These are phyloP conservation scores for Salix dunnii DNA, from an alignment of 345 rosid species.

Conservation along the genomic window DNA sequence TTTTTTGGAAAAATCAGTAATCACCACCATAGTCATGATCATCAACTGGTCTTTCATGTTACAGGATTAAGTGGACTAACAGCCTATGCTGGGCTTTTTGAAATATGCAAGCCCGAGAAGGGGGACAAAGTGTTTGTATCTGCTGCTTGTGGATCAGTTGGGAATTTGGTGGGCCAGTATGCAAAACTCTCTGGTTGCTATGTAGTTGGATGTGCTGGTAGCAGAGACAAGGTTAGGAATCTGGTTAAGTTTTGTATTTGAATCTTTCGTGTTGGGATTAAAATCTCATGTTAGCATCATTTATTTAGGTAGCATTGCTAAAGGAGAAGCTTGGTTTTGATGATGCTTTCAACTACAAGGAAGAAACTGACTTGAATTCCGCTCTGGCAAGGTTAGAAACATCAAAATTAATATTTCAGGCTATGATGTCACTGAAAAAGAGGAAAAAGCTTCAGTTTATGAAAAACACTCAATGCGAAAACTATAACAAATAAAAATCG, in stretches of 20 bases:
- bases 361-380: constrained; percentile 39
- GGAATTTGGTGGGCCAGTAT: constrained; percentile 49
- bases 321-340: constrained; percentile 51
- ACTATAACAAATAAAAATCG: too few species aligned
- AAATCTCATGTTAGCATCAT: not conserved
- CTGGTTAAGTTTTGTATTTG: not conserved
- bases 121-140: constrained; percentile 54
- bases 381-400: constrained; percentile 34
- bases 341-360: constrained; percentile 55
- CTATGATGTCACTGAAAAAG: too few species aligned
- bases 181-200: constrained; percentile 49
- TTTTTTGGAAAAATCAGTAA: not conserved
- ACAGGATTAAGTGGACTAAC: constrained; percentile 51
- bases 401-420: not conserved
- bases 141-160: constrained; percentile 50
- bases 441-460: too few species aligned
- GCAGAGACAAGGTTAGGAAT: constrained; percentile 32
- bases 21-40: not conserved
- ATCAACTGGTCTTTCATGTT: not conserved
- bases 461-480: too few species aligned
- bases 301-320: constrained; percentile 38
- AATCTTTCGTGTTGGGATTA: not conserved
- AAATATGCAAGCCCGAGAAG: constrained; percentile 41
- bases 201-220: constrained; percentile 51
- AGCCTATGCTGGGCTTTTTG: constrained; percentile 44